Percentiles rank a stretch among this genome's conserved stretches.
phyloP scores from a whole-genome alignment of 129 eudicot genomes.

The Silybum marianum region DNA sequence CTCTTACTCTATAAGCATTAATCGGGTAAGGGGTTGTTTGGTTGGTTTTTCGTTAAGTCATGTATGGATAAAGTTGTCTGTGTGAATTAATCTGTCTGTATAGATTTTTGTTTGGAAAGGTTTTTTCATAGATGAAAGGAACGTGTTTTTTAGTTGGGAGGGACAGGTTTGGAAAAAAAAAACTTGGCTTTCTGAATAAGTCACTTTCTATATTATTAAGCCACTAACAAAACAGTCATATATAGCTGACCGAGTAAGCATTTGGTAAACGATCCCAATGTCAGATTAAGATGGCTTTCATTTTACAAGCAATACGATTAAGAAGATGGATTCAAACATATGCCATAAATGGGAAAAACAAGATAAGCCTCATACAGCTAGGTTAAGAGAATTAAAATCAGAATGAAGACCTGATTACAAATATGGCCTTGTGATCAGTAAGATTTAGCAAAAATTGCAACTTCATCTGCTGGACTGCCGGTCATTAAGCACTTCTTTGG shows the following conservation, averaged over 20 bases:
- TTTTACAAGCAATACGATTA: background rate
- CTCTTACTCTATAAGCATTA: too few relatives aligned
- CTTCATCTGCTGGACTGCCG: conserved; percentile 80
- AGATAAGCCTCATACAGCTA: background rate
- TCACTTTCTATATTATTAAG: too few relatives aligned
- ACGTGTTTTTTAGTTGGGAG: too few relatives aligned
- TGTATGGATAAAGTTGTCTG: too few relatives aligned
- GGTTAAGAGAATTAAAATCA: background rate
- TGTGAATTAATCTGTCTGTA: too few relatives aligned
- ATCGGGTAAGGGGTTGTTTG: too few relatives aligned
- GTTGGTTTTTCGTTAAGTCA: too few relatives aligned
- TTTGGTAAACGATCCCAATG: background rate
- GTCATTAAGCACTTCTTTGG: conserved; percentile 74
- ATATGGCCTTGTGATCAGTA: conserved; percentile 40
- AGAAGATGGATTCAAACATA: background rate
- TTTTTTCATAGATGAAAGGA: too few relatives aligned
- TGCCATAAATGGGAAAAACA: background rate
- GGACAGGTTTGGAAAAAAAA: too few relatives aligned
- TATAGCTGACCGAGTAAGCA: background rate
- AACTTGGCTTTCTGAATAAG: too few relatives aligned
- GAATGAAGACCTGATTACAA: conserved; percentile 21
- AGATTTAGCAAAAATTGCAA: conserved; percentile 93
- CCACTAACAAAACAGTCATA: too few relatives aligned
- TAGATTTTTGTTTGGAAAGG: too few relatives aligned
- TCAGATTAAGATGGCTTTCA: background rate